Percentiles rank a stretch among this genome's conserved stretches.
Evolutionary conservation across 306 rosid genomes (phyloP).

Genomic region (Ziziphus jujuba): DNA sequence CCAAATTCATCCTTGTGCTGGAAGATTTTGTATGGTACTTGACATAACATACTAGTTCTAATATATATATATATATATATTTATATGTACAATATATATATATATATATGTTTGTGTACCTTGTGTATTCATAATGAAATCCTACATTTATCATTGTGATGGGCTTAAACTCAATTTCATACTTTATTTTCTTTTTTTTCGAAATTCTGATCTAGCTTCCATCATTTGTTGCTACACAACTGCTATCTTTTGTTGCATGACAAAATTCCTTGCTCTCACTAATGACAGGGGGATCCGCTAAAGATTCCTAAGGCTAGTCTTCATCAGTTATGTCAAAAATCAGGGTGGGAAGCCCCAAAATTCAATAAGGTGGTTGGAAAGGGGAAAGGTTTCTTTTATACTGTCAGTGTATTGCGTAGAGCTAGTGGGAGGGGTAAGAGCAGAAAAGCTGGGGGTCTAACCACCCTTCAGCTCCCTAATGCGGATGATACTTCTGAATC

Average conservation of each 20-base stretch:
- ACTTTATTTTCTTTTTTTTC: no score
- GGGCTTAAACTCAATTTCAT: no score
- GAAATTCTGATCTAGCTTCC: no score
- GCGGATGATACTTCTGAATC: constrained; percentile 60
- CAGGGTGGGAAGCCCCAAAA: constrained; percentile 98
- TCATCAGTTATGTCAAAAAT: constrained; percentile 92
- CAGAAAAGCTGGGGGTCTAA: constrained; percentile 88
- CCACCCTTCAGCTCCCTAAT: constrained; percentile 86
- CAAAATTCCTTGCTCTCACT: constrained; percentile 11
- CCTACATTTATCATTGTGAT: no score
- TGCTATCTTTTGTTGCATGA: background rate
- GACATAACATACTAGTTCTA: no score
- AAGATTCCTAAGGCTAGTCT: constrained; percentile 93
- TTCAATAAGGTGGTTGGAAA: constrained; percentile 66
- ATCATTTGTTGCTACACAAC: no score
- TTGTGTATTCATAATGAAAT: no score
- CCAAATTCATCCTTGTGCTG: no score
- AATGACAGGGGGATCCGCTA: constrained; percentile 72
- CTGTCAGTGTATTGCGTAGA: constrained; percentile 73
- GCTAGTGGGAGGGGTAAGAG: constrained; percentile 96
- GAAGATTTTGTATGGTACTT: no score
- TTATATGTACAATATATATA: no score
- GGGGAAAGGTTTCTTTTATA: constrained; percentile 60
- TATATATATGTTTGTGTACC: no score
- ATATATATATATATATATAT: no score